Percentiles rank a stretch among this genome's conserved stretches.
Evolutionary conservation across 169 alveolate species (phyloP).

Genomic region (Plasmodium inui): DNA sequence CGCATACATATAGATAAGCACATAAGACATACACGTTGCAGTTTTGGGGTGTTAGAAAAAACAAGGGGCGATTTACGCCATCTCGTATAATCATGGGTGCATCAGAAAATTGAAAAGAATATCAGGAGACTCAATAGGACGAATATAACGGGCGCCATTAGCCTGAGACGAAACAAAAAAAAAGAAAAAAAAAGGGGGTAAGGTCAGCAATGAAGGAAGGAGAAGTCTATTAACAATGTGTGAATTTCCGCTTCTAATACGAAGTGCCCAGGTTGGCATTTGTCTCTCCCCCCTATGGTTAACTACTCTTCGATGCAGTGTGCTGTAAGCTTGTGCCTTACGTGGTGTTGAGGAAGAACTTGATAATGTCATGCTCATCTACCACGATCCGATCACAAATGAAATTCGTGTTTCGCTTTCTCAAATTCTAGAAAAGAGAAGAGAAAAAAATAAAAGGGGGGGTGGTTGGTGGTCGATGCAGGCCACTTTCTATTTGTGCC

Average conservation of each 20-base stretch:
- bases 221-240: neutral
- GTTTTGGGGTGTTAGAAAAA: neutral
- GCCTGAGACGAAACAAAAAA: constrained; percentile 5
- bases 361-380: constrained; percentile 71
- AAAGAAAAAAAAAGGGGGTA: constrained; percentile 5
- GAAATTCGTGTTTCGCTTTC: constrained; percentile 49
- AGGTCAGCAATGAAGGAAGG: neutral
- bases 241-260: neutral
- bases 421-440: constrained; percentile 18
- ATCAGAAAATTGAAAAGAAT: constrained; percentile 38
- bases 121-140: constrained; percentile 61
- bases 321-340: neutral
- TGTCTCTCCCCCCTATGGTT: neutral
- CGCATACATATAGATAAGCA: neutral
- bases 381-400: constrained; percentile 59
- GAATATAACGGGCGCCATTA: constrained; percentile 56
- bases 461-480: neutral
- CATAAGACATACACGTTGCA: neutral
- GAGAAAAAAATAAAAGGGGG: neutral
- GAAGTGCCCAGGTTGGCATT: neutral
- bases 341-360: constrained; percentile 47
- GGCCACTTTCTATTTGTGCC: neutral
- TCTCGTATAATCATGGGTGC: neutral
- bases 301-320: neutral
- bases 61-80: neutral